Evolutionary conservation across 768 basidiomycete species (phyloP), one percentile per base, ranked within the genome.

Genomic region (Calocera viscosa): DNA sequence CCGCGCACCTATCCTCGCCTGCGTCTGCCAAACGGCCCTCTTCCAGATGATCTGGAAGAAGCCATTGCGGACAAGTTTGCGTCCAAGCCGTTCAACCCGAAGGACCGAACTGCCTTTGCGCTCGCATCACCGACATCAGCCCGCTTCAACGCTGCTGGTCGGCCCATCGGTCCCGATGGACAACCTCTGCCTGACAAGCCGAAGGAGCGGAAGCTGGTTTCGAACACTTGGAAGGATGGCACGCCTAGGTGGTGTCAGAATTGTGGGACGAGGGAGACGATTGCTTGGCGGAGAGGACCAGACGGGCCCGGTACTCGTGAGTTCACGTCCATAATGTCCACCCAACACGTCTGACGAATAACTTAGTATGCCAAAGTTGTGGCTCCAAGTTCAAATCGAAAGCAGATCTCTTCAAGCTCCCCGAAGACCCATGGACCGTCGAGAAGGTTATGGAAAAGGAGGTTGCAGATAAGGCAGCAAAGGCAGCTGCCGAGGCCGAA

Each of bases 181-280:
- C 24, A 28, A 32, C 53, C 53, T 2, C 11, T 60, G 24, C 24
- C 30, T 2, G 53, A 60, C 14, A 60, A 60, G 22, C 53, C 53
- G 53, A 60, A 32, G 30, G 53, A 60, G 53, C 2, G 53, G 26
- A 60, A 60, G 22, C 30, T 60, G 30, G 53, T 60, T 2, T 60
- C 53, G 53, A 60, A 22, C 19, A 60, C 53, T 2, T 60, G 53
- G 53, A 60, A 60, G 53, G 53, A 60, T 19, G 53, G 53, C 10
- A 60, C 53, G 8, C 53, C 53, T 2, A 14, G 53, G 53, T 60
- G 53, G 53, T 60, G 53, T 19, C 53, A 60, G 53, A 14, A 60
- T 60, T 60, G 53, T 26, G 53, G 53, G 26, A 60, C 53, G 30
- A 60, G 53, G 53, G 53, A 60, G 53, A 60, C 53, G 10, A 60